Percentiles rank a stretch among this genome's conserved stretches.
Conservation (phyloP, 257 asterid genomes). For the Gentiana macrophylla region DNA sequence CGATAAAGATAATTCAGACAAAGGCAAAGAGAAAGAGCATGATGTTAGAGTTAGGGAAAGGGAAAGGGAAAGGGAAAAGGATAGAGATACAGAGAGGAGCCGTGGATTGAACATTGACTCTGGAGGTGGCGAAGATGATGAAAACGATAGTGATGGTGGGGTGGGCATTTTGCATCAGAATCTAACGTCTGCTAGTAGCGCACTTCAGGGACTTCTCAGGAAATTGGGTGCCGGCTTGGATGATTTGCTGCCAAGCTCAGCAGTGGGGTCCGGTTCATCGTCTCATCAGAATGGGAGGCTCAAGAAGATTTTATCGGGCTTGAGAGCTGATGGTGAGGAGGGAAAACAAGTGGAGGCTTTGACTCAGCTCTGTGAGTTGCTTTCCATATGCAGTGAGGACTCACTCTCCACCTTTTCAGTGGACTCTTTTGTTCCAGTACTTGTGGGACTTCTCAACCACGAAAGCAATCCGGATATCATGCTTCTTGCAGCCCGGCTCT, state of each 20-base stretch:
- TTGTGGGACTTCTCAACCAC: constrained; percentile 84
- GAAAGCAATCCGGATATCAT: constrained; percentile 92
- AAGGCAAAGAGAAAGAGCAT: constrained; percentile 92
- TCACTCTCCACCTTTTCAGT: constrained; percentile 87
- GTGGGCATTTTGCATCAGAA: constrained; percentile 80
- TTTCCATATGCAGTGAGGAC: constrained; percentile 91
- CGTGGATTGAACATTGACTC: constrained; percentile 67
- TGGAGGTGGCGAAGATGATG: constrained; percentile 63
- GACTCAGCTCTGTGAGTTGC: constrained; percentile 91
- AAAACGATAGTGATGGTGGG: constrained; percentile 77
- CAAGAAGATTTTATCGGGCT: constrained; percentile 85
- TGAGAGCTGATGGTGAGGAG: constrained; percentile 98
- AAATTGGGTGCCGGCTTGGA: constrained; percentile 93
- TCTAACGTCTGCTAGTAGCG: constrained; percentile 87
- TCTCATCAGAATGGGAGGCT: constrained; percentile 83
- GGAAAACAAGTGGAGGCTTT: constrained; percentile 95
- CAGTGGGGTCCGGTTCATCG: constrained; percentile 65
- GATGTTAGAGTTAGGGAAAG: constrained; percentile 50
- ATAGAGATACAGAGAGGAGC: constrained; percentile 59
- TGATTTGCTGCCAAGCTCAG: constrained; percentile 90
- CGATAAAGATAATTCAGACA: constrained; percentile 54
- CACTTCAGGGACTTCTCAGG: constrained; percentile 83
- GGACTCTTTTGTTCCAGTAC: constrained; percentile 94
- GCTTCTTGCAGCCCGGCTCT: constrained; percentile 98
- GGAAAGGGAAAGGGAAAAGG: constrained; percentile 20